Conservation (phyloP, 495 filamentous ascomycete genomes). For the Penicillium steckii region DNA sequence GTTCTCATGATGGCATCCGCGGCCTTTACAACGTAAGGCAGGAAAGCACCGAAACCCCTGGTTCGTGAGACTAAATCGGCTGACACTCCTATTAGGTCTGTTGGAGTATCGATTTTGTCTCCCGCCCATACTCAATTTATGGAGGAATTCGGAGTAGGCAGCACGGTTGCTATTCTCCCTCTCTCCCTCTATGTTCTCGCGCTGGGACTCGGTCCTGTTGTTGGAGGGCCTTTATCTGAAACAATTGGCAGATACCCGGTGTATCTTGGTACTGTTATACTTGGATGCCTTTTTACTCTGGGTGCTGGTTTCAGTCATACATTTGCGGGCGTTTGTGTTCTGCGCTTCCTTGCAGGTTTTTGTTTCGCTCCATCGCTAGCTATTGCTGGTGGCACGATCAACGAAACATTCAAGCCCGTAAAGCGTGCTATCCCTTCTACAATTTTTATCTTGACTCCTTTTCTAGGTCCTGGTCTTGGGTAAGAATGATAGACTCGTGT, state of each 20-base stretch:
- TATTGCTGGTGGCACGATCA: constrained; percentile 45
- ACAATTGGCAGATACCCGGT: constrained; percentile 55
- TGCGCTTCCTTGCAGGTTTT: constrained; percentile 63
- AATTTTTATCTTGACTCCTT: constrained; percentile 38
- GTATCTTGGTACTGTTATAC: constrained; percentile 49
- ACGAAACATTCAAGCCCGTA: constrained; percentile 38
- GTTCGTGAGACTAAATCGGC: not conserved
- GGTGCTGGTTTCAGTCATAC: constrained; percentile 58
- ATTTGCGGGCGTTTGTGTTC: constrained; percentile 53
- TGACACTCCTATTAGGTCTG: constrained; percentile 35
- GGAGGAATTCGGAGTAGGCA: constrained; percentile 44
- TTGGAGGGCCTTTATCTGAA: constrained; percentile 61
- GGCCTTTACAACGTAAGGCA: constrained; percentile 25
- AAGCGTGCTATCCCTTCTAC: constrained; percentile 34
- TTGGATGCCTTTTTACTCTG: constrained; percentile 60
- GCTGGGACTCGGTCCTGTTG: constrained; percentile 56
- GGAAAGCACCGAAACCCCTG: not conserved
- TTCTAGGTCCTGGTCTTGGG: constrained; percentile 35
- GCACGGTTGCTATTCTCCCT: constrained; percentile 53
- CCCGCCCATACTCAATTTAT: constrained; percentile 43
- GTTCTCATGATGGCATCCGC: constrained; percentile 19
- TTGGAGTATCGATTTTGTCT: constrained; percentile 54
- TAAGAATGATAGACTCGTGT: constrained; percentile 20
- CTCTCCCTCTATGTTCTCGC: constrained; percentile 57
- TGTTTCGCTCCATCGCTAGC: constrained; percentile 37